Percentiles rank a stretch among this genome's conserved stretches.
phyloP scores from a whole-genome alignment of 106 monocot species.

The Dioscorea zingiberensis region DNA sequence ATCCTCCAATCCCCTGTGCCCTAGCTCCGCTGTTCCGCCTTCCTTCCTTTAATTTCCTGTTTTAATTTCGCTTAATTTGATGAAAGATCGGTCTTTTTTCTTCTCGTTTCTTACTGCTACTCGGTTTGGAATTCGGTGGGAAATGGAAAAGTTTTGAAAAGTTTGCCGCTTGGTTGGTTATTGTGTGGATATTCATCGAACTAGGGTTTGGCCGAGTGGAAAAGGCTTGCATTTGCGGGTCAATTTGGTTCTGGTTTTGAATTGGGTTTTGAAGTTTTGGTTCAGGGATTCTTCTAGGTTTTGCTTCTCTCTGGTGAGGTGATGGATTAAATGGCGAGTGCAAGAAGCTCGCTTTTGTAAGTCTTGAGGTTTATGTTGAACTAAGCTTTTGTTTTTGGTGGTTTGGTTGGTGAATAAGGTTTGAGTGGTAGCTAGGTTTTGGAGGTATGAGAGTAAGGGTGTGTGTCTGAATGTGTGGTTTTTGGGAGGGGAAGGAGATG shows the following conservation, averaged over 20 bases:
- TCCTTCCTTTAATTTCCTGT: not conserved
- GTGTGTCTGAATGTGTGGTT: not conserved
- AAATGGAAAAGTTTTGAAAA: conserved; percentile 4
- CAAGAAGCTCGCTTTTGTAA: not conserved
- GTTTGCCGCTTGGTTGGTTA: not conserved
- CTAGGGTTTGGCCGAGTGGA: conserved; percentile 24
- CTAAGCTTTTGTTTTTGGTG: not conserved
- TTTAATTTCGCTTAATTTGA: not conserved
- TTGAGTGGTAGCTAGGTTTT: conserved; percentile 1
- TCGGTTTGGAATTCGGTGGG: not conserved
- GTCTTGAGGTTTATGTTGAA: no score
- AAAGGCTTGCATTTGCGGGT: not conserved
- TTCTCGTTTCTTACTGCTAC: not conserved
- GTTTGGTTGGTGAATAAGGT: not conserved
- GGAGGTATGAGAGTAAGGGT: not conserved
- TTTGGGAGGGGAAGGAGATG: conserved; percentile 26
- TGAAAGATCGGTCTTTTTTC: not conserved
- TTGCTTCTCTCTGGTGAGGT: not conserved
- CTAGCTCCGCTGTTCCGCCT: conserved; percentile 7
- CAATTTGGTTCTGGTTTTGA: not conserved
- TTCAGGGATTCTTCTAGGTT: conserved; percentile 1
- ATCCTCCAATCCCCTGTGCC: conserved; percentile 4
- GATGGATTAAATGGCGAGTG: conserved; percentile 6
- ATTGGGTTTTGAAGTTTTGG: not conserved
- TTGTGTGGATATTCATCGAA: not conserved